phyloP scores from a whole-genome alignment of 129 eudicot genomes.

The Apium graveolens region DNA sequence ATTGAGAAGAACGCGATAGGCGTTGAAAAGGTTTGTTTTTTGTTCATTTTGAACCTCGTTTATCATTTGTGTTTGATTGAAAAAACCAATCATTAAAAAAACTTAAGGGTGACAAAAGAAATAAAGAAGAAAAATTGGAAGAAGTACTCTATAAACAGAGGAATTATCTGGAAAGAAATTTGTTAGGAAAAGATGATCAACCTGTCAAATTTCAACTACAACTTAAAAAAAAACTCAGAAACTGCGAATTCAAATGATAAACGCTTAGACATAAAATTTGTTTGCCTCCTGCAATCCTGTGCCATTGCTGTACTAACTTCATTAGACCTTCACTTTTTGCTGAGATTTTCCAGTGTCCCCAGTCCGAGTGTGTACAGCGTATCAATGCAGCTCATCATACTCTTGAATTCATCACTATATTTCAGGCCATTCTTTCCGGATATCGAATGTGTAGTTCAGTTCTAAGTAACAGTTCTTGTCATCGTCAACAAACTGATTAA shows the following conservation, averaged over 20 bases:
- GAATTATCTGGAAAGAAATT: neutral
- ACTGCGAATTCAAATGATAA: neutral
- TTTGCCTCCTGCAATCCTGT: neutral
- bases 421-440: constrained; percentile 50
- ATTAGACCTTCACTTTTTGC: neutral
- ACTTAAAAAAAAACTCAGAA: neutral
- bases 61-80: no score
- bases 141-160: neutral
- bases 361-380: neutral
- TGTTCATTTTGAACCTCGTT: no score
- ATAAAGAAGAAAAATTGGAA: no score
- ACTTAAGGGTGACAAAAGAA: no score
- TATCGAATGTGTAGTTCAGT: constrained; percentile 57
- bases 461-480: constrained; percentile 27
- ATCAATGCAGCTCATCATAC: neutral
- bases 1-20: no score
- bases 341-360: neutral
- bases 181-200: neutral
- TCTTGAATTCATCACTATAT: neutral
- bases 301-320: neutral
- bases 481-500: constrained; percentile 43
- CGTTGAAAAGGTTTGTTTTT: no score
- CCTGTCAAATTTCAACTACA: neutral
- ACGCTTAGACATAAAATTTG: neutral
- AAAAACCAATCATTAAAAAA: no score